phyloP scores from a whole-genome alignment of 2,329 filamentous ascomycete species.

The Exophiala oligosperma region DNA sequence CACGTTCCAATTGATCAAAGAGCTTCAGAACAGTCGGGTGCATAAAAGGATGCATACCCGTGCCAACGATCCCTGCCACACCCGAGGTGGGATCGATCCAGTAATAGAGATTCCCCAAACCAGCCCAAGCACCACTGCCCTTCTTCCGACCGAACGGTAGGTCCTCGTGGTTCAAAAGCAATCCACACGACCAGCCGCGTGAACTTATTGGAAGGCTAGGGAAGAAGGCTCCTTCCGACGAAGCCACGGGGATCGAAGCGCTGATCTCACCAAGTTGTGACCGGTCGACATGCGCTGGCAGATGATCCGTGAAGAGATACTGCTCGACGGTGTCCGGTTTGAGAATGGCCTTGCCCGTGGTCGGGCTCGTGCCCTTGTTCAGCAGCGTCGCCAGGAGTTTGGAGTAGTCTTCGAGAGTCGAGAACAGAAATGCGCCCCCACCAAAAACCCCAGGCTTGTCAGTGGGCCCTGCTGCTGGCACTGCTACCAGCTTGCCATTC shows the following conservation, averaged over 20 bases:
- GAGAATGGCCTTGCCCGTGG: conserved; percentile 19
- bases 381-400: conserved; percentile 21
- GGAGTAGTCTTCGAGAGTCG: conserved; percentile 25
- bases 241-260: conserved; percentile 8
- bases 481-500: conserved; percentile 8
- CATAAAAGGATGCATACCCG: conserved; percentile 21
- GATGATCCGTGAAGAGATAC: conserved; percentile 24
- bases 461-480: conserved; percentile 2
- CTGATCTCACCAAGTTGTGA: conserved; percentile 13
- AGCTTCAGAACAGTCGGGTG: conserved; percentile 15
- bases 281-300: conserved; percentile 12
- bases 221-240: conserved; percentile 14
- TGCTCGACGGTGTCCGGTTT: conserved; percentile 20
- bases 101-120: conserved; percentile 27
- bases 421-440: conserved; percentile 21
- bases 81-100: conserved; percentile 22
- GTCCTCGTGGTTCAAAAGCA: conserved; percentile 25
- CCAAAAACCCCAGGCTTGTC: conserved; percentile 9
- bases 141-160: conserved; percentile 18
- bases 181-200: conserved; percentile 22
- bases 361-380: conserved; percentile 22
- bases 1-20: conserved; percentile 23
- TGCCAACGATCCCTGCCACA: conserved; percentile 17
- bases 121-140: conserved; percentile 24
- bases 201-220: conserved; percentile 6